phyloP scores from a whole-genome alignment of 768 basidiomycete species.

The Pleurotus tuoliensis region DNA sequence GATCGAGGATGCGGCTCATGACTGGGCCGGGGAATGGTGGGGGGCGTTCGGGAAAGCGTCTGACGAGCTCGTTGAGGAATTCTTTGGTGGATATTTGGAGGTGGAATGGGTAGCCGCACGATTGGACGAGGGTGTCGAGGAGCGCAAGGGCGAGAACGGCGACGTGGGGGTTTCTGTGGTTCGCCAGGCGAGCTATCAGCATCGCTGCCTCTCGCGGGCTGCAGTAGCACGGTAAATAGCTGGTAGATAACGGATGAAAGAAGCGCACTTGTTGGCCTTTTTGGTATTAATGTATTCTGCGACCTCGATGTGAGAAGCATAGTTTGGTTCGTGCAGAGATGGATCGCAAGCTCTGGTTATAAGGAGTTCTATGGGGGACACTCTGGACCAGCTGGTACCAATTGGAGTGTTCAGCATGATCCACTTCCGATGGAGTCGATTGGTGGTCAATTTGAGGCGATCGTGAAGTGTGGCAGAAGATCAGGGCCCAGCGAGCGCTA shows the following conservation, averaged over 20 bases:
- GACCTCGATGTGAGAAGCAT: slow-evolving; percentile 87
- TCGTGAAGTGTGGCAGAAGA: too few species aligned
- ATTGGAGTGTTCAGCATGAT: slow-evolving; percentile 50
- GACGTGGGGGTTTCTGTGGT: slow-evolving; percentile 91
- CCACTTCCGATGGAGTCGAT: too few species aligned
- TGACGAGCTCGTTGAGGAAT: slow-evolving; percentile 96
- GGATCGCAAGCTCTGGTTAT: slow-evolving; percentile 86
- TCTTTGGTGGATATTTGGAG: slow-evolving; percentile 97
- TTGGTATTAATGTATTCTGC: slow-evolving; percentile 91
- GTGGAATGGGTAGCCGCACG: slow-evolving; percentile 96
- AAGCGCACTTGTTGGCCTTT: slow-evolving; percentile 89
- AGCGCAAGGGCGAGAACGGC: slow-evolving; percentile 82
- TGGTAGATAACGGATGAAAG: background rate
- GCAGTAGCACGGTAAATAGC: slow-evolving; percentile 6
- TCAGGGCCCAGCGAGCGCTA: too few species aligned
- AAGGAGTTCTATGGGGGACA: slow-evolving; percentile 66
- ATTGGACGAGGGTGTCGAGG: slow-evolving; percentile 88
- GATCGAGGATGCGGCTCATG: slow-evolving; percentile 90
- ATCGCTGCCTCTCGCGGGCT: slow-evolving; percentile 93
- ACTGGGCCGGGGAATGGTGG: slow-evolving; percentile 93
- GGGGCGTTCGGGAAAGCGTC: slow-evolving; percentile 95
- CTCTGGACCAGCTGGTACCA: slow-evolving; percentile 45
- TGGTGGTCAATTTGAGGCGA: too few species aligned
- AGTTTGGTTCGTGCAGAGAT: slow-evolving; percentile 83
- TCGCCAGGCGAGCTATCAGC: slow-evolving; percentile 77